These are phyloP conservation scores for Myxozyma udenii DNA, from an alignment of 805 yeast species.

Conservation along the genomic window DNA sequence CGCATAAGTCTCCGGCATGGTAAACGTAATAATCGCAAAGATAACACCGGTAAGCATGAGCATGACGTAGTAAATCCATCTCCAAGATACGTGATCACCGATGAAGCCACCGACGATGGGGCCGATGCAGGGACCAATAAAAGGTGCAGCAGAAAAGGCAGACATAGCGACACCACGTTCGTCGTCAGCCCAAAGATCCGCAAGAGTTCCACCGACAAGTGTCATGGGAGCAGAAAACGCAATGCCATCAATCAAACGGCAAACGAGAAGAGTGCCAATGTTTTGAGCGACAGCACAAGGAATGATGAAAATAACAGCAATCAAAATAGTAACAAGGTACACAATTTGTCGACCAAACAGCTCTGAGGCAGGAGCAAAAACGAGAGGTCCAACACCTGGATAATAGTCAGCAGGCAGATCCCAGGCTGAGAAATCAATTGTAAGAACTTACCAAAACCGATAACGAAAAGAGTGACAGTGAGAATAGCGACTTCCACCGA, in stretches of 20 bases:
- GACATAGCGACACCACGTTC: slow-evolving; percentile 70
- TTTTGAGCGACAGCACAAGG: slow-evolving; percentile 57
- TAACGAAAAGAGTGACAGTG: slow-evolving; percentile 54
- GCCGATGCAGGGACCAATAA: slow-evolving; percentile 56
- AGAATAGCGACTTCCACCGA: slow-evolving; percentile 59
- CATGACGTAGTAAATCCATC: slow-evolving; percentile 68
- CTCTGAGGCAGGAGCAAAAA: slow-evolving; percentile 60
- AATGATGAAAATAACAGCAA: slow-evolving; percentile 50
- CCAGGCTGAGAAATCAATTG: slow-evolving; percentile 27
- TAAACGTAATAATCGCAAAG: slow-evolving; percentile 45
- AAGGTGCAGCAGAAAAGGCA: slow-evolving; percentile 59
- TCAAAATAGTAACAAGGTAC: slow-evolving; percentile 48
- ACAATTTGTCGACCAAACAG: slow-evolving; percentile 55
- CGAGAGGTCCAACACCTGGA: slow-evolving; percentile 49
- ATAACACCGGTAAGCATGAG: slow-evolving; percentile 61
- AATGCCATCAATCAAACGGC: slow-evolving; percentile 66
- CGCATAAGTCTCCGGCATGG: slow-evolving; percentile 64
- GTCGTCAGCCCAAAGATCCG: slow-evolving; percentile 62
- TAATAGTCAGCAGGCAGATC: no score
- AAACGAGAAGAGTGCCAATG: slow-evolving; percentile 60
- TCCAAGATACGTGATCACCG: slow-evolving; percentile 59
- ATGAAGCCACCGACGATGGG: slow-evolving; percentile 63
- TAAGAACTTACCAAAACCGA: slow-evolving; percentile 50
- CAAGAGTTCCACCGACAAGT: slow-evolving; percentile 73
- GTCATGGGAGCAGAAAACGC: slow-evolving; percentile 73